These are phyloP conservation scores for Fusarium sublunatum DNA, from an alignment of 2,329 filamentous ascomycete genomes.

Conservation along the genomic window DNA sequence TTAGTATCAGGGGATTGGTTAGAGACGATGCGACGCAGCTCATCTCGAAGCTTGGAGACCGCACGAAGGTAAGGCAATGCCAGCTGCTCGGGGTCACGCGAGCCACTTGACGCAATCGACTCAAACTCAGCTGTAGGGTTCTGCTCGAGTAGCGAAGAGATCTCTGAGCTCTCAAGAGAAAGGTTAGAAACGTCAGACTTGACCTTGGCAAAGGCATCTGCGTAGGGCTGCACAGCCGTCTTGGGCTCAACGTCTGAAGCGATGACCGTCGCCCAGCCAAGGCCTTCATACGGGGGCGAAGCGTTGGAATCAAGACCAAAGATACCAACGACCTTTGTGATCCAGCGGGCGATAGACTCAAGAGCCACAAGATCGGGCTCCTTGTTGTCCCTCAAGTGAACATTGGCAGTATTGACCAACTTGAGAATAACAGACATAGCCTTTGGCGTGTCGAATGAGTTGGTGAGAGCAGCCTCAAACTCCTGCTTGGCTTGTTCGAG, in stretches of 20 bases:
- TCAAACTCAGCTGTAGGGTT: slow-evolving; percentile 61
- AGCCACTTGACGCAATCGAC: slow-evolving; percentile 57
- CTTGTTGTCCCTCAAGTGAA: slow-evolving; percentile 62
- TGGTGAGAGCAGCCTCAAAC: slow-evolving; percentile 70
- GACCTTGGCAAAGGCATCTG: slow-evolving; percentile 58
- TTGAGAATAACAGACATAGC: slow-evolving; percentile 83
- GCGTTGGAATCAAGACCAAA: slow-evolving; percentile 80
- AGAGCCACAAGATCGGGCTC: slow-evolving; percentile 60
- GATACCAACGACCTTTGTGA: slow-evolving; percentile 85
- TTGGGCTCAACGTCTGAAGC: slow-evolving; percentile 57
- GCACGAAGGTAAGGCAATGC: slow-evolving; percentile 66
- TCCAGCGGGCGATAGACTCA: slow-evolving; percentile 75
- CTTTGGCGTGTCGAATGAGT: slow-evolving; percentile 87
- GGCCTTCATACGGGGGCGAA: slow-evolving; percentile 63
- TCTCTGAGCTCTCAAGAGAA: slow-evolving; percentile 60
- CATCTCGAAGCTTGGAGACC: slow-evolving; percentile 68
- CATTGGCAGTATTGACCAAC: slow-evolving; percentile 82
- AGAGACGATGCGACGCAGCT: slow-evolving; percentile 67
- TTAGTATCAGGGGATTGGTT: slow-evolving; percentile 63
- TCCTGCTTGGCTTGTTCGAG: slow-evolving; percentile 67
- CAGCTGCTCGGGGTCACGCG: slow-evolving; percentile 63
- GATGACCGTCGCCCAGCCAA: slow-evolving; percentile 65
- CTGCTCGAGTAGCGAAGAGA: slow-evolving; percentile 57
- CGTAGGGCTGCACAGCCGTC: slow-evolving; percentile 61
- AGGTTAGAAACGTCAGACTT: slow-evolving; percentile 59